These are phyloP conservation scores for Salinomyces thailandicus DNA, from an alignment of 2,329 filamentous ascomycete species.

Conservation along the genomic window DNA sequence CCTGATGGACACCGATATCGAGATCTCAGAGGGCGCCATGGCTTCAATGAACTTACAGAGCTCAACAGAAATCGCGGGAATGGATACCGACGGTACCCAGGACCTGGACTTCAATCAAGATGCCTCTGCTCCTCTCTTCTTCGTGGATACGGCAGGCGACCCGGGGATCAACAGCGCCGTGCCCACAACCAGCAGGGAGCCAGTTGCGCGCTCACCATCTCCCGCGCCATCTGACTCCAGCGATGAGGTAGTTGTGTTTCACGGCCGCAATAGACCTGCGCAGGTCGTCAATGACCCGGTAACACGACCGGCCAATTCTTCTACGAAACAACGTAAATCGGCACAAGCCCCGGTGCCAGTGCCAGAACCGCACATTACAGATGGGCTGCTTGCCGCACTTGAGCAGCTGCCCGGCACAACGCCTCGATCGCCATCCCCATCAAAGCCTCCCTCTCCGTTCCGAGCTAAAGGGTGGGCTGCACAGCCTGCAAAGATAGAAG, in stretches of 20 bases:
- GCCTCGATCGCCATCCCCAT: conserved; percentile 2
- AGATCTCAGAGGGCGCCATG: conserved; percentile 21
- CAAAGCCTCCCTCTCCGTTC: background rate
- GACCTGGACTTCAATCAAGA: conserved; percentile 9
- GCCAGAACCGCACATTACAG: conserved; percentile 12
- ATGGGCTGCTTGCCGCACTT: conserved; percentile 16
- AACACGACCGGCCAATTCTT: conserved; percentile 1
- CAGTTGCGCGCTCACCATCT: conserved; percentile 29
- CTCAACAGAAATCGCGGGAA: conserved; percentile 4
- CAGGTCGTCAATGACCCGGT: conserved; percentile 20
- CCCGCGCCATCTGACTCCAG: conserved; percentile 48
- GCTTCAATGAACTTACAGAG: conserved; percentile 23
- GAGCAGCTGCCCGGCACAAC: background rate
- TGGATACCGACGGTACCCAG: conserved; percentile 7
- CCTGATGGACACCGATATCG: conserved; percentile 21
- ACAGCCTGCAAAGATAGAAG: conserved; percentile 9
- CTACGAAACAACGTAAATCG: background rate
- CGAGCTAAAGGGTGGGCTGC: conserved; percentile 15
- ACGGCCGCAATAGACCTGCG: conserved; percentile 36
- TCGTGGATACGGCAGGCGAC: conserved; percentile 25
- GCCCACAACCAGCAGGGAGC: conserved; percentile 8
- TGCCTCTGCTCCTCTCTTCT: conserved; percentile 14
- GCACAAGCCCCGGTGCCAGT: background rate
- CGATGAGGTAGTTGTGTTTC: conserved; percentile 64
- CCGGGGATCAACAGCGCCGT: conserved; percentile 3